phyloP scores from a whole-genome alignment of 2,329 filamentous ascomycete genomes.

The Hawksworthiomyces lignivorus region DNA sequence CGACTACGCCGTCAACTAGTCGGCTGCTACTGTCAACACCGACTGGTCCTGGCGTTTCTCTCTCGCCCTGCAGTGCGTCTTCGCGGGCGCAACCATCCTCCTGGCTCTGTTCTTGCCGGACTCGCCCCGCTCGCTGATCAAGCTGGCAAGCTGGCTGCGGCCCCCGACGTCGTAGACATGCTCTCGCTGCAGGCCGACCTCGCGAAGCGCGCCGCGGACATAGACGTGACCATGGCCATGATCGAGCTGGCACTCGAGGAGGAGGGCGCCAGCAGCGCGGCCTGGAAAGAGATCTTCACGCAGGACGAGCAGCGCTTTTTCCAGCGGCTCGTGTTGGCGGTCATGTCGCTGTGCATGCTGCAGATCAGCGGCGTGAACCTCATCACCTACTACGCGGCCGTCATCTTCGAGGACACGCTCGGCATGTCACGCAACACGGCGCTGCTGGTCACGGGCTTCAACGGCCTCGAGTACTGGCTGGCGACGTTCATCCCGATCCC shows the following conservation, averaged over 20 bases:
- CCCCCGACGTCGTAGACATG: background rate
- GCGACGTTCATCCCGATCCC: slow-evolving; percentile 9
- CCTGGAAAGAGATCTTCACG: slow-evolving; percentile 3
- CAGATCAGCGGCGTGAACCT: slow-evolving; percentile 30
- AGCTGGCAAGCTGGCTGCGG: slow-evolving; percentile 21
- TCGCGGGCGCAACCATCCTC: slow-evolving; percentile 21
- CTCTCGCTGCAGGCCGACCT: background rate
- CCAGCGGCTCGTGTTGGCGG: slow-evolving; percentile 2
- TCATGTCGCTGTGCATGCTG: slow-evolving; percentile 12
- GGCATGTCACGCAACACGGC: slow-evolving; percentile 9
- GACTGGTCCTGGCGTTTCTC: slow-evolving; percentile 22
- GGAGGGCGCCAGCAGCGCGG: slow-evolving; percentile 7
- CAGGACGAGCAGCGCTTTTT: slow-evolving; percentile 5
- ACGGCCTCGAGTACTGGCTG: slow-evolving; percentile 8
- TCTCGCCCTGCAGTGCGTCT: slow-evolving; percentile 21
- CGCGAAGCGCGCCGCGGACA: background rate
- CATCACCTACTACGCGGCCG: slow-evolving; percentile 7
- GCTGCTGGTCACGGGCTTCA: slow-evolving; percentile 6
- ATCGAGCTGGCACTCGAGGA: slow-evolving; percentile 14
- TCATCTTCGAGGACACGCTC: slow-evolving; percentile 10
- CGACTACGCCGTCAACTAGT: slow-evolving; percentile 21
- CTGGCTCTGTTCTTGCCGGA: slow-evolving; percentile 31
- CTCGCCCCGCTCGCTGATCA: slow-evolving; percentile 37
- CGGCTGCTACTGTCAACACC: slow-evolving; percentile 12
- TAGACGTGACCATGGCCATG: background rate